A percentile compares a stretch with the other conserved stretches of the same genome.
Conservation (phyloP, 345 rosid species). For the Euphorbia pulcherrima region DNA sequence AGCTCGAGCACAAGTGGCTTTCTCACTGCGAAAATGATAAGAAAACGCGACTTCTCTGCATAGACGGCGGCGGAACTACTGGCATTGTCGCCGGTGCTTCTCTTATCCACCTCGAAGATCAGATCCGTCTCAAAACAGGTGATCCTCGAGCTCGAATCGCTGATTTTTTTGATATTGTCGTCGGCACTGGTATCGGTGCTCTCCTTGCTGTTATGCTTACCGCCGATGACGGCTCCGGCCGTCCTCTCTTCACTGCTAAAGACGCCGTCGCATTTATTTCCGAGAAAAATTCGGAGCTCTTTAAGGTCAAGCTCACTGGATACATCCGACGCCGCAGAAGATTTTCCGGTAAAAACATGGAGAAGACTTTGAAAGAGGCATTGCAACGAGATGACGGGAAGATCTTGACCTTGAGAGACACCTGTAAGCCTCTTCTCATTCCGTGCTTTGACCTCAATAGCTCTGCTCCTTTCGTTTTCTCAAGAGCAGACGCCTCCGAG, state of each 20-base stretch:
- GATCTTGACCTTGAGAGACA: constrained; percentile 70
- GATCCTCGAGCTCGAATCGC: constrained; percentile 66
- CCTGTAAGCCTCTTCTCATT: constrained; percentile 88
- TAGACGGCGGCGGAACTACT: constrained; percentile 82
- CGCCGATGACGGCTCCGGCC: constrained; percentile 71
- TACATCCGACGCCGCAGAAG: constrained; percentile 42
- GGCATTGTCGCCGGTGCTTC: constrained; percentile 63
- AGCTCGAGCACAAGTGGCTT: constrained; percentile 89
- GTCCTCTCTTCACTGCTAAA: constrained; percentile 63
- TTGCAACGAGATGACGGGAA: constrained; percentile 59
- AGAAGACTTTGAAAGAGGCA: constrained; percentile 51
- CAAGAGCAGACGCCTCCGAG: constrained; percentile 91
- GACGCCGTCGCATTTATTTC: constrained; percentile 56
- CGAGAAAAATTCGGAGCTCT: constrained; percentile 51
- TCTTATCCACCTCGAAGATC: constrained; percentile 72
- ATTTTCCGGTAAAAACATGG: constrained; percentile 71
- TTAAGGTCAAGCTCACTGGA: constrained; percentile 37
- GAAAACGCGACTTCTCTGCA: constrained; percentile 72
- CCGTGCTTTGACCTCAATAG: constrained; percentile 94
- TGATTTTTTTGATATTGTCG: constrained; percentile 88
- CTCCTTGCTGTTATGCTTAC: constrained; percentile 64
- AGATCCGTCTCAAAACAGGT: constrained; percentile 70
- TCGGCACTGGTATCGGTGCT: constrained; percentile 85
- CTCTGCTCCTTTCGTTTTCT: constrained; percentile 95
- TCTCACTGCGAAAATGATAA: constrained; percentile 65